Conservation (phyloP, 305 asterid genomes). For the Galium porrigens region DNA sequence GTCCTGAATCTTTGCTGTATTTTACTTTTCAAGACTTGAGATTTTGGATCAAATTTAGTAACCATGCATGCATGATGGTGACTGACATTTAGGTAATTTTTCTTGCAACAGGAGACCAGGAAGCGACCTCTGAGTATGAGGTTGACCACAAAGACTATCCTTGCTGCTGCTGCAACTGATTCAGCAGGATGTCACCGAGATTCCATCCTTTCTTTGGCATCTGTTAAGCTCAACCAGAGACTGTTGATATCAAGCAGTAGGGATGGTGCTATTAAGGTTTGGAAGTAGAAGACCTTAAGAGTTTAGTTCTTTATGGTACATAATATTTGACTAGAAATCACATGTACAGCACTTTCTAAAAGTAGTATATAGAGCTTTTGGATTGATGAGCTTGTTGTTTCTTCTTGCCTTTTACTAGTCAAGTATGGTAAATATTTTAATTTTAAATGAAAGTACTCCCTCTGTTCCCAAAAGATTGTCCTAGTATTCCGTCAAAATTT, state of each 20-base stretch:
- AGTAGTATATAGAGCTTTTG: constrained; percentile 4
- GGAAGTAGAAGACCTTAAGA: constrained; percentile 51
- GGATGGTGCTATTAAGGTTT: constrained; percentile 92
- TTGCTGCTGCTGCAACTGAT: constrained; percentile 79
- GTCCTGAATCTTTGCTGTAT: not conserved
- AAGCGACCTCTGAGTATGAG: constrained; percentile 55
- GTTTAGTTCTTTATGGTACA: constrained; percentile 27
- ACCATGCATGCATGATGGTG: not conserved
- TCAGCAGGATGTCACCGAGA: constrained; percentile 94
- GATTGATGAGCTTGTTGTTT: constrained; percentile 4
- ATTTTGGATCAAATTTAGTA: not conserved
- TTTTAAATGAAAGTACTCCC: constrained; percentile 13
- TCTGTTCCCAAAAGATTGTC: no score
- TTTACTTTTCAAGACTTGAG: not conserved
- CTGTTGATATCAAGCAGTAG: constrained; percentile 85
- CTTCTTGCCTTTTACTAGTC: constrained; percentile 4
- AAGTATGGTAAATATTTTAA: constrained; percentile 6
- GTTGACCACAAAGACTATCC: constrained; percentile 56
- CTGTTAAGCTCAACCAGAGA: constrained; percentile 85
- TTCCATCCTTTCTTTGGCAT: constrained; percentile 70
- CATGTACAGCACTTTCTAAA: constrained; percentile 25
- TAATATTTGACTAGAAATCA: constrained; percentile 19
- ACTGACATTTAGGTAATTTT: constrained; percentile 15
- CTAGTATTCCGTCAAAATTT: no score
- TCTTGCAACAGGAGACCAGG: constrained; percentile 51